phyloP scores from a whole-genome alignment of 2,329 filamentous ascomycete genomes.

The Aspergillus latus region DNA sequence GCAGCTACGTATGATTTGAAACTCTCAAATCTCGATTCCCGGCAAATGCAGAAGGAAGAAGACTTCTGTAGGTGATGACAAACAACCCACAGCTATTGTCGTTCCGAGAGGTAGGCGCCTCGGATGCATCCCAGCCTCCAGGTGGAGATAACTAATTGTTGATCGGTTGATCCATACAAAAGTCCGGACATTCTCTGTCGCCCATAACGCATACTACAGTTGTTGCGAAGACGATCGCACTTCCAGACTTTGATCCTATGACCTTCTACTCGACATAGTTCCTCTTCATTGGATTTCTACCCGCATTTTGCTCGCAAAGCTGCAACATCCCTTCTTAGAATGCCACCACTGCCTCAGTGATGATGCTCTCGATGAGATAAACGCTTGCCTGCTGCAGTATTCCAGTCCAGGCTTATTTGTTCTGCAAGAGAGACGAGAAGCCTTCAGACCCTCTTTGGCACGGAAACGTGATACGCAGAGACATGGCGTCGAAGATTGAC shows the following conservation, averaged over 20 bases:
- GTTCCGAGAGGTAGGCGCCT: neutral
- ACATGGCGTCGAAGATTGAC: neutral
- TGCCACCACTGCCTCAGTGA: slow-evolving; percentile 5
- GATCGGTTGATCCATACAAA: slow-evolving; percentile 1
- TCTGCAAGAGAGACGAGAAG: neutral
- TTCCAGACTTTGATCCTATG: slow-evolving; percentile 7
- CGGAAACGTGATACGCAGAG: neutral
- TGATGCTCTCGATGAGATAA: neutral
- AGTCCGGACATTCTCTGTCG: neutral
- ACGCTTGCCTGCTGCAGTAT: slow-evolving; percentile 2
- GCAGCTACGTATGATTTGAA: slow-evolving; percentile 7
- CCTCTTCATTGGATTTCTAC: slow-evolving; percentile 5
- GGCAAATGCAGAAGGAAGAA: slow-evolving; percentile 5
- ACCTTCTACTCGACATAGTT: neutral
- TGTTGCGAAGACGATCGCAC: neutral
- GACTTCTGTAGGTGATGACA: slow-evolving; percentile 6
- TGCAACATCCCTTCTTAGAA: slow-evolving; percentile 2
- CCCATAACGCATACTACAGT: slow-evolving; percentile 3
- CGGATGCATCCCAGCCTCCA: neutral
- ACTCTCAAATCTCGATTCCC: slow-evolving; percentile 1
- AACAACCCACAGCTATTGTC: slow-evolving; percentile 1
- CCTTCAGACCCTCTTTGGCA: neutral
- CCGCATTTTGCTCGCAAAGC: slow-evolving; percentile 6
- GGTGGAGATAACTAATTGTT: slow-evolving; percentile 3
- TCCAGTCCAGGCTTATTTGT: neutral